Evolutionary conservation across 148 eudicot genomes (phyloP), one percentile per base, ranked within the genome.

Genomic region (Rhododendron simsii): DNA sequence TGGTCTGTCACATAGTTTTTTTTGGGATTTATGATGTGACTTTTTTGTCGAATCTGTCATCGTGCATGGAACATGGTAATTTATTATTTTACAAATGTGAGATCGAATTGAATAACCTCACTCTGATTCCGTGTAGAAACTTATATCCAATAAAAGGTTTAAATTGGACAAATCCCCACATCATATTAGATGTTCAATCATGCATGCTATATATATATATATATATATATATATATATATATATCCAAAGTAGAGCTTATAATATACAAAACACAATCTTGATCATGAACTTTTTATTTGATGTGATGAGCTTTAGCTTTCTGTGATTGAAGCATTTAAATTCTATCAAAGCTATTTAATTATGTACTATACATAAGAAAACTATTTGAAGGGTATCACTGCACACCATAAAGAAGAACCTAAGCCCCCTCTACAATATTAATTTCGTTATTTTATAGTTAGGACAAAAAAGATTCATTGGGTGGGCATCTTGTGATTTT

Each of bases 401-500:
- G 81, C 65, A 48, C 73, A 80, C 76, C 82, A 86, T 83, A 81
- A 47, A 73, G 63, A 55, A 45, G 51, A 39, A 81, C 84, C 79
- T 65, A 76, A 85, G 82, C 63, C 69, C 78, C 69, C 55, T 15
- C 55, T 28, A 75, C 28, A n/a, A 33, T 33, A 33, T 33, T 33
- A 33, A 33, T 51, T 75, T 73, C 2, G 13, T 28, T 37, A 48
- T 16, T 30, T 65, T 86, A n/a, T 74, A 65, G 80, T 44, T 67
- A 7, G 80, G 30, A 76, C 75, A 78, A 81, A 90, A 41, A 83
- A 85, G 88, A 83, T 85, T 85, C 59, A 74, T 59, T 81, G 57
- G 89, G 86, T 85, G 90, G 88, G 92, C 90, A 90, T 90, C 92
- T 90, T 86, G 75, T 90, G 79, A 81, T 78, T 47, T 77, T 86